Percentiles rank a stretch among this genome's conserved stretches.
Conservation (phyloP, 768 basidiomycete genomes). For the Russula virescens region DNA sequence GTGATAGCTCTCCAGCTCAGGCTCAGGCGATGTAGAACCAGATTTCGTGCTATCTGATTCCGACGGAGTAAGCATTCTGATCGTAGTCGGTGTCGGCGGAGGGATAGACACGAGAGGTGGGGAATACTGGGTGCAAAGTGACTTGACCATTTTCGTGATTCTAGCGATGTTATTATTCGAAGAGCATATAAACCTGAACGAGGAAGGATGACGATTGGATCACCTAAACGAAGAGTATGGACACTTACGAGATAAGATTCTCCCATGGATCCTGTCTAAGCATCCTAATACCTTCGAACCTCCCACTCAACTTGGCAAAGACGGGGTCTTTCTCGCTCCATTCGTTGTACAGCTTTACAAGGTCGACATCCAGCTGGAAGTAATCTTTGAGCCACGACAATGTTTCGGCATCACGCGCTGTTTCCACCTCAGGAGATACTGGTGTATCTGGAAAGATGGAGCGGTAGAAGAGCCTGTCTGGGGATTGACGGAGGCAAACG, state of each 20-base stretch:
- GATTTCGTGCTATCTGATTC: constrained; percentile 15
- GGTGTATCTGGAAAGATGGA: constrained; percentile 51
- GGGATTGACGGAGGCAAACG: constrained; percentile 72
- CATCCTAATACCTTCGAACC: constrained; percentile 79
- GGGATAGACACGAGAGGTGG: constrained; percentile 52
- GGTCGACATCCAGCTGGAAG: constrained; percentile 79
- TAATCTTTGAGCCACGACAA: constrained; percentile 76
- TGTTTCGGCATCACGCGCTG: constrained; percentile 55
- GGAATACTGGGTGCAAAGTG: constrained; percentile 74
- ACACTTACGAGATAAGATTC: constrained; percentile 81
- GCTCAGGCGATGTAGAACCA: constrained; percentile 16
- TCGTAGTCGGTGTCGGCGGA: constrained; percentile 28
- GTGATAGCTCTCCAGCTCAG: constrained; percentile 45
- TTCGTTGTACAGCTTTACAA: constrained; percentile 60
- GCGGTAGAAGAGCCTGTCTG: constrained; percentile 61
- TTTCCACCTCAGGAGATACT: constrained; percentile 32
- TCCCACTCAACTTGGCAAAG: constrained; percentile 55
- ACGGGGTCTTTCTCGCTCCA: constrained; percentile 75
- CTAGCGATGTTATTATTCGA: constrained; percentile 95
- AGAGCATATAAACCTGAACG: constrained; percentile 86
- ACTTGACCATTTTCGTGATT: constrained; percentile 90
- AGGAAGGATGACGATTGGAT: neutral
- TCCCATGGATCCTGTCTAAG: constrained; percentile 95
- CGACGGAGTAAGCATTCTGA: constrained; percentile 30
- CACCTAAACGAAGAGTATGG: neutral